Conservation (phyloP, 2,329 filamentous ascomycete species). For the Dactylellina drechsleri region DNA sequence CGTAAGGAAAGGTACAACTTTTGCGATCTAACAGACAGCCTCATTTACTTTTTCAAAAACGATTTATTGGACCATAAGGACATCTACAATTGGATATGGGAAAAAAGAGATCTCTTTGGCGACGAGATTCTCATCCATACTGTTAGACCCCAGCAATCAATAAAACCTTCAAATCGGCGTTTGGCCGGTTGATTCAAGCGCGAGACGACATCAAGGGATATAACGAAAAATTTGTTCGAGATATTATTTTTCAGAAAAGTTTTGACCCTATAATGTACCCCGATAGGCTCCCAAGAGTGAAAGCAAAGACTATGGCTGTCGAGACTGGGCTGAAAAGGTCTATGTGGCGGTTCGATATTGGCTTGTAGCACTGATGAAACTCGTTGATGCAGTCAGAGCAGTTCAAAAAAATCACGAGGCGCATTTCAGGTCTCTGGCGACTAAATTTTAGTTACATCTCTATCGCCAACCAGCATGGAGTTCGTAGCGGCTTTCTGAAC, state of each 20-base stretch:
- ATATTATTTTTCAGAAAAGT: conserved; percentile 6
- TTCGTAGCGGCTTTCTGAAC: too few relatives aligned
- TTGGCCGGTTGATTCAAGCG: not conserved
- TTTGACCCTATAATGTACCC: conserved; percentile 21
- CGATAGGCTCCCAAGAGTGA: conserved; percentile 5
- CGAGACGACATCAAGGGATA: conserved; percentile 3
- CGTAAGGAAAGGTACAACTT: conserved; percentile 36
- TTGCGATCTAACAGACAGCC: conserved; percentile 23
- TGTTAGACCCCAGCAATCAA: conserved; percentile 12
- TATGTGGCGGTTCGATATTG: not conserved
- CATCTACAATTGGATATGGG: conserved; percentile 32
- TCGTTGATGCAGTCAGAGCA: conserved; percentile 8
- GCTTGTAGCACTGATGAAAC: not conserved
- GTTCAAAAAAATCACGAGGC: conserved; percentile 10
- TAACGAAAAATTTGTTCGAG: not conserved
- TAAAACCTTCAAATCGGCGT: conserved; percentile 8
- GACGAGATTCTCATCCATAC: conserved; percentile 22
- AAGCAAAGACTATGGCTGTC: not conserved
- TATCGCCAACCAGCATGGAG: too few relatives aligned
- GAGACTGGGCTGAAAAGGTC: conserved; percentile 3
- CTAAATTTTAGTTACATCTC: too few relatives aligned
- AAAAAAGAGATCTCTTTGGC: conserved; percentile 17
- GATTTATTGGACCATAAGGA: conserved; percentile 11
- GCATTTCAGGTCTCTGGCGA: too few relatives aligned
- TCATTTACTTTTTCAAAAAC: conserved; percentile 27